These are phyloP conservation scores for Xanthoconium stramineum DNA, from an alignment of 768 basidiomycete species.

Conservation along the genomic window DNA sequence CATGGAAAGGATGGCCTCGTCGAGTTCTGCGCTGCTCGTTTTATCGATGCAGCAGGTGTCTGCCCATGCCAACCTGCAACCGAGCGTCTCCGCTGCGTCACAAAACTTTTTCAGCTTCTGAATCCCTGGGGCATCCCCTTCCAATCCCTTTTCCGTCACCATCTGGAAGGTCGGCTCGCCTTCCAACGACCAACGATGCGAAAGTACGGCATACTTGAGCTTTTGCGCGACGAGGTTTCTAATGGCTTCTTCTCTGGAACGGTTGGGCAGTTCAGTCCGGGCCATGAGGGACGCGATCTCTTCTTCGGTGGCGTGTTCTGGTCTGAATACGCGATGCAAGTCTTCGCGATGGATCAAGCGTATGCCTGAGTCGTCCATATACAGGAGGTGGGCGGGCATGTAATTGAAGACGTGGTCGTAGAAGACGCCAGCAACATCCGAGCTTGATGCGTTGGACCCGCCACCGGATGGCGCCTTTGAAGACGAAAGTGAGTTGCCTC, in stretches of 20 bases:
- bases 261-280: not conserved
- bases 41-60: conserved; percentile 29
- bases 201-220: conserved; percentile 14
- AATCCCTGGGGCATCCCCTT: conserved; percentile 2
- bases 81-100: conserved; percentile 1
- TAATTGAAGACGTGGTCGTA: conserved; percentile 15
- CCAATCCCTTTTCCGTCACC: conserved; percentile 6
- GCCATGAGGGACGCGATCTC: not conserved
- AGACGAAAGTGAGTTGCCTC: not conserved
- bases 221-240: conserved; percentile 4
- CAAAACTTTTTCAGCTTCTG: conserved; percentile 18
- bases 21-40: conserved; percentile 28
- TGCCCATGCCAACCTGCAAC: conserved; percentile 9
- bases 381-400: conserved; percentile 18
- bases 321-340: conserved; percentile 10
- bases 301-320: conserved; percentile 5
- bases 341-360: conserved; percentile 15
- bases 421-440: conserved; percentile 6
- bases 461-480: not conserved
- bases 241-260: conserved; percentile 5
- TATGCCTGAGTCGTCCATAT: conserved; percentile 4
- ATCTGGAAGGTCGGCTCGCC: conserved; percentile 13
- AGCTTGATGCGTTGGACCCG: not conserved
- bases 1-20: conserved; percentile 31
- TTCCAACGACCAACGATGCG: conserved; percentile 11